Percentiles rank a stretch among this genome's conserved stretches.
phyloP scores from a whole-genome alignment of 345 rosid species.

The Microthlaspi erraticum region DNA sequence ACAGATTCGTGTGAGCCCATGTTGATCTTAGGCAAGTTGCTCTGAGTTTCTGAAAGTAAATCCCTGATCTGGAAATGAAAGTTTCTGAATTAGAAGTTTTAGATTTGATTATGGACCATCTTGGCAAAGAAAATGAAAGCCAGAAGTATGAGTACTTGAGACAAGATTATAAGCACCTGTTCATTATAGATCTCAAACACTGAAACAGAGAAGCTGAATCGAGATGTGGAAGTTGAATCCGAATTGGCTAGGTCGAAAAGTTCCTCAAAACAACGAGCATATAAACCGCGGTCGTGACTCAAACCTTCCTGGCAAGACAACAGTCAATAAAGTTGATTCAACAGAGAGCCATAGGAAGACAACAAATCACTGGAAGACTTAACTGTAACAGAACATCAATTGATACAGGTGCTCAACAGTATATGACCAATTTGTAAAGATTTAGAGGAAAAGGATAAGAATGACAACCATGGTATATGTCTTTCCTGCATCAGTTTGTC shows the following conservation, averaged over 20 bases:
- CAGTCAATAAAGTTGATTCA: constrained; percentile 36
- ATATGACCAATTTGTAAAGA: constrained; percentile 11
- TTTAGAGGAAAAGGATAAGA: constrained; percentile 44
- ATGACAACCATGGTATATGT: constrained; percentile 64
- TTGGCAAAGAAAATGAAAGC: constrained; percentile 27
- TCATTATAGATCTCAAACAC: constrained; percentile 90
- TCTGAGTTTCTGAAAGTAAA: constrained; percentile 62
- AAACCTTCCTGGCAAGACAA: constrained; percentile 80
- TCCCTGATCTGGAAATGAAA: constrained; percentile 68
- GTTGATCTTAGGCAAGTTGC: constrained; percentile 59
- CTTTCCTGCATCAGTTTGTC: constrained; percentile 67
- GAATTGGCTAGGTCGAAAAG: constrained; percentile 89
- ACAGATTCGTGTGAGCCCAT: constrained; percentile 59
- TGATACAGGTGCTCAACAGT: constrained; percentile 15
- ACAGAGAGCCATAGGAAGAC: constrained; percentile 15
- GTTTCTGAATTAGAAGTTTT: constrained; percentile 34
- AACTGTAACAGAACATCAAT: constrained; percentile 8
- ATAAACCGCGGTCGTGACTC: constrained; percentile 91
- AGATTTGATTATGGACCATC: constrained; percentile 20
- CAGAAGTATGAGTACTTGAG: constrained; percentile 22
- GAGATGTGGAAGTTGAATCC: constrained; percentile 81
- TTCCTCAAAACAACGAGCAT: constrained; percentile 97
- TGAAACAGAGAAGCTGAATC: constrained; percentile 72
- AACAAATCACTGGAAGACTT: constrained; percentile 13
- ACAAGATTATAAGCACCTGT: constrained; percentile 58